A percentile compares a stretch with the other conserved stretches of the same genome.
Conservation (phyloP, 768 basidiomycete genomes). For the Kwoniella botswanensis region DNA sequence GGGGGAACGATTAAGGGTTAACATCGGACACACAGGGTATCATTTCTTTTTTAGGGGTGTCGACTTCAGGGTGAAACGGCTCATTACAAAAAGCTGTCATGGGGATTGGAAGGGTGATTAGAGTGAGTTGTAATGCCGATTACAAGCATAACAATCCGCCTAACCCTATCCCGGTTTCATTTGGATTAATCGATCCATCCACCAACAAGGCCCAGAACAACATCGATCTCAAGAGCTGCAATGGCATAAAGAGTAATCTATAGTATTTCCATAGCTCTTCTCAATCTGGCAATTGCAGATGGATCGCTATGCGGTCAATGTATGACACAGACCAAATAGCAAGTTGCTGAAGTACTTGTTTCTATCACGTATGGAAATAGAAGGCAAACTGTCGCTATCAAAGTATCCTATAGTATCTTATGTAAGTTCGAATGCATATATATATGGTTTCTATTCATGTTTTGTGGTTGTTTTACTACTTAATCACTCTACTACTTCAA, state of each 20-base stretch:
- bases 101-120: neutral
- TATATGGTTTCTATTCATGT: neutral
- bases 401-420: too few relatives aligned
- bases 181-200: neutral
- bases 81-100: neutral
- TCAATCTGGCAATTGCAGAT: too few relatives aligned
- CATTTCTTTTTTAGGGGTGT: neutral
- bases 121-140: neutral
- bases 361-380: too few relatives aligned
- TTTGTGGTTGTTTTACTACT: neutral
- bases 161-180: neutral
- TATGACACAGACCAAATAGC: too few relatives aligned
- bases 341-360: too few relatives aligned
- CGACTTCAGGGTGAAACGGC: neutral
- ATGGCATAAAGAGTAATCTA: too few relatives aligned
- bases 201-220: neutral
- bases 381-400: too few relatives aligned
- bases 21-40: neutral
- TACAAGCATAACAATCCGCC: neutral
- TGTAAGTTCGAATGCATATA: neutral
- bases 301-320: too few relatives aligned
- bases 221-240: neutral
- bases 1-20: neutral
- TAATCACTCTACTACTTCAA: neutral
- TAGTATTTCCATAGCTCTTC: too few relatives aligned